phyloP scores from a whole-genome alignment of 352 stramenopile genomes.

The Pythium phragmitis region DNA sequence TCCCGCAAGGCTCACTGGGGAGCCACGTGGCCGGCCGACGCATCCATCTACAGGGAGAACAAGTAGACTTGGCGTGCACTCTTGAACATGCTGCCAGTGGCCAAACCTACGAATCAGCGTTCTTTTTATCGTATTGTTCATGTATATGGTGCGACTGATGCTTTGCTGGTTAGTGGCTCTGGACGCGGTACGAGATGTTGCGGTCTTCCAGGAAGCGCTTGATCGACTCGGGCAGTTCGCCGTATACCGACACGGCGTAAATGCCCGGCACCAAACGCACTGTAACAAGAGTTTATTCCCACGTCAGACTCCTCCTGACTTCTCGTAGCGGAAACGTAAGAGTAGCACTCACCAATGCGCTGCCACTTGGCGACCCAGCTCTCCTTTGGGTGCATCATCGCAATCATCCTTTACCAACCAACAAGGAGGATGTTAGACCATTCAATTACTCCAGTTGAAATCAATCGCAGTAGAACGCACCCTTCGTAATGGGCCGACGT shows the following conservation, averaged over 20 bases:
- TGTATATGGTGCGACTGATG: not conserved
- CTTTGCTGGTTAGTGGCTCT: conserved; percentile 33
- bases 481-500: conserved; percentile 89
- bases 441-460: not conserved
- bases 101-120: not conserved
- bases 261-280: conserved; percentile 81
- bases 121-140: not conserved
- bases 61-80: conserved; percentile 10
- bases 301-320: not conserved
- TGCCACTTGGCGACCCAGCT: conserved; percentile 91
- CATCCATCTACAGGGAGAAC: conserved; percentile 47
- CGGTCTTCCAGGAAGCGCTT: conserved; percentile 86
- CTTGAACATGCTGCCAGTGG: not conserved
- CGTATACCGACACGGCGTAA: conserved; percentile 86
- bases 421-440: not conserved
- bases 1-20: conserved; percentile 84
- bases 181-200: conserved; percentile 84
- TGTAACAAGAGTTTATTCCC: conserved; percentile 13
- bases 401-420: conserved; percentile 64
- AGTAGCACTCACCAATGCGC: conserved; percentile 57
- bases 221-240: conserved; percentile 84
- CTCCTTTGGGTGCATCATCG: conserved; percentile 88
- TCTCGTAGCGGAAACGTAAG: not conserved
- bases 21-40: conserved; percentile 66
- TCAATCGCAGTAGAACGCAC: conserved; percentile 23